Conservation (phyloP, 805 yeast species). For the Wickerhamomyces silvicola region DNA sequence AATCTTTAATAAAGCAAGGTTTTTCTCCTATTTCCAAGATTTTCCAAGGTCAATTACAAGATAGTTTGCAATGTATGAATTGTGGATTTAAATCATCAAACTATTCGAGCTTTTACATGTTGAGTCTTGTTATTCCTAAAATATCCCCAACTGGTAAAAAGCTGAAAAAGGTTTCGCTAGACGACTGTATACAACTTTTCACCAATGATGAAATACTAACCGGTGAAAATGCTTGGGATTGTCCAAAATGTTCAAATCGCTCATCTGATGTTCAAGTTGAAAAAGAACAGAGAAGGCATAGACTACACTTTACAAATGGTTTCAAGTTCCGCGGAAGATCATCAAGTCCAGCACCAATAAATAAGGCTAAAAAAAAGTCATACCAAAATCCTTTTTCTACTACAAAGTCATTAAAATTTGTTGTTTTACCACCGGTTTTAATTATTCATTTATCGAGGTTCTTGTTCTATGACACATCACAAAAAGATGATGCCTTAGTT, state of each 20-base stretch:
- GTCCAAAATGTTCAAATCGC: slow-evolving; percentile 53
- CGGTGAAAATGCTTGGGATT: slow-evolving; percentile 79
- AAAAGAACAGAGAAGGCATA: slow-evolving; percentile 14
- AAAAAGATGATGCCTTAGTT: slow-evolving; percentile 44
- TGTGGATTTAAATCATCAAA: slow-evolving; percentile 58
- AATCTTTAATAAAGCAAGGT: slow-evolving; percentile 48
- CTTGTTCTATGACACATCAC: slow-evolving; percentile 44
- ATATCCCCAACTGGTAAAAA: slow-evolving; percentile 24
- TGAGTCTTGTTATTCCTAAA: slow-evolving; percentile 57
- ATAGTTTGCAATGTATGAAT: slow-evolving; percentile 52
- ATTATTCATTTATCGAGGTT: slow-evolving; percentile 85
- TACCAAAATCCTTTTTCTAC: slow-evolving; percentile 32
- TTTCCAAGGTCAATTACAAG: slow-evolving; percentile 71
- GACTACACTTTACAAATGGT: slow-evolving; percentile 15
- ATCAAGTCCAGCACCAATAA: slow-evolving; percentile 12
- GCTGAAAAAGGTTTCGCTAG: slow-evolving; percentile 36
- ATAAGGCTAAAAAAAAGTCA: slow-evolving; percentile 17
- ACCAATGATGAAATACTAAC: slow-evolving; percentile 57
- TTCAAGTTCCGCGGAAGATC: slow-evolving; percentile 25
- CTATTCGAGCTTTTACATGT: slow-evolving; percentile 55
- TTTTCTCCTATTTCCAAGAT: slow-evolving; percentile 58
- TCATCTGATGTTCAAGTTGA: background rate
- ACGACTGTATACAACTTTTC: slow-evolving; percentile 58
- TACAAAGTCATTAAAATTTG: slow-evolving; percentile 64
- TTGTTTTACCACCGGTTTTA: slow-evolving; percentile 72